These are phyloP conservation scores for Cotoneaster glaucophyllus DNA, from an alignment of 306 rosid species.

Conservation along the genomic window DNA sequence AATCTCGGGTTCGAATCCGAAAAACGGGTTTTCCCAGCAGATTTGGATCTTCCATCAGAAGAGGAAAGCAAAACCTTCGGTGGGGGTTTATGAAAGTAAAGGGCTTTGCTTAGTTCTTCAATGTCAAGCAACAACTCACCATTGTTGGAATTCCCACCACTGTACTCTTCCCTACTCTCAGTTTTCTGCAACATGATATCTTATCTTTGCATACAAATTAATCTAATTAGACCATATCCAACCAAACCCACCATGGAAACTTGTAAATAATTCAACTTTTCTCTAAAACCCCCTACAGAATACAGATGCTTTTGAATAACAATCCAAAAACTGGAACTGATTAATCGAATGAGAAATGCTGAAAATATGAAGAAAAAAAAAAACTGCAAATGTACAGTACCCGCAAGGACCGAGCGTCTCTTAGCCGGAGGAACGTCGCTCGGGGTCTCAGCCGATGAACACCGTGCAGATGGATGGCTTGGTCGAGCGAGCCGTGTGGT, in stretches of 20 bases:
- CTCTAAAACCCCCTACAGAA: not conserved
- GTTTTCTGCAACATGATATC: conserved; percentile 31
- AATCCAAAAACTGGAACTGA: not conserved
- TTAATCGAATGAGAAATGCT: not conserved
- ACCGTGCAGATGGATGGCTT: not conserved
- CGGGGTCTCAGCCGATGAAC: not conserved
- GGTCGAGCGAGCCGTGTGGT: not conserved
- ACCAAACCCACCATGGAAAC: not conserved
- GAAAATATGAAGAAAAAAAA: not conserved
- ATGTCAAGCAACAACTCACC: conserved; percentile 53
- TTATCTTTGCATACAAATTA: not conserved
- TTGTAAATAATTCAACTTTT: not conserved
- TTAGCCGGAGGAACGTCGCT: not conserved
- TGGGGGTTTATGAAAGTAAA: conserved; percentile 45
- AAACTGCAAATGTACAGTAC: not conserved
- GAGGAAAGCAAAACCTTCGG: conserved; percentile 23
- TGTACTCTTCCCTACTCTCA: conserved; percentile 23
- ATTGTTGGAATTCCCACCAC: conserved; percentile 24
- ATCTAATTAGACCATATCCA: conserved; percentile 18
- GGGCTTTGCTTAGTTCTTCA: conserved; percentile 76
- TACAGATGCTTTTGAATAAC: not conserved
- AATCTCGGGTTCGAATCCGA: conserved; percentile 26
- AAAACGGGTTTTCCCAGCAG: conserved; percentile 30
- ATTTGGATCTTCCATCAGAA: conserved; percentile 29
- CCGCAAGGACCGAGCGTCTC: not conserved